phyloP scores from a whole-genome alignment of 2,329 filamentous ascomycete genomes.

The Aspergillus alliaceus region DNA sequence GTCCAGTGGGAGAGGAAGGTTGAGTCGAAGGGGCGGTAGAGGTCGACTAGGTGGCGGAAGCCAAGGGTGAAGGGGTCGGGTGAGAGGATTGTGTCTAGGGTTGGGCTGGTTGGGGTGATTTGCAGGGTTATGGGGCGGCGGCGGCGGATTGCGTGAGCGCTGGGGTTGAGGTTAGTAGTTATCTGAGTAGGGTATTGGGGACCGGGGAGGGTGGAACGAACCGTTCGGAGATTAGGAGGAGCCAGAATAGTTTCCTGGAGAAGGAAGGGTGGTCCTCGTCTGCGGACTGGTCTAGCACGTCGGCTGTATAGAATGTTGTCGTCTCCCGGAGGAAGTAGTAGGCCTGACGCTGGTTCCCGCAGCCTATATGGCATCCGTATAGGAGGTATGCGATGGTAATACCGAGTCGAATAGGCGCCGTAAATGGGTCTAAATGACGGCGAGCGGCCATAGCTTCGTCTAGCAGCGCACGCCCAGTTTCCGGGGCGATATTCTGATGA shows the following conservation, averaged over 20 bases:
- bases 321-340: constrained; percentile 74
- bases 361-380: constrained; percentile 65
- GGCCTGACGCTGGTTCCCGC: constrained; percentile 69
- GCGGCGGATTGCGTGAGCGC: constrained; percentile 63
- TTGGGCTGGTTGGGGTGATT: constrained; percentile 54
- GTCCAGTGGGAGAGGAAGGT: constrained; percentile 66
- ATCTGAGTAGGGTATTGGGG: no score
- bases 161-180: no score
- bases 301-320: constrained; percentile 64
- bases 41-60: constrained; percentile 60
- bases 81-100: constrained; percentile 51
- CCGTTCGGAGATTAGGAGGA: constrained; percentile 66
- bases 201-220: no score
- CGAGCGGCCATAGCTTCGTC: constrained; percentile 26
- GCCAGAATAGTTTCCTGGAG: constrained; percentile 62
- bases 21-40: constrained; percentile 64
- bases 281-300: constrained; percentile 42
- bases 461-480: constrained; percentile 20
- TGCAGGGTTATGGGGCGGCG: constrained; percentile 64
- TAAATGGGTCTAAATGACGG: constrained; percentile 20
- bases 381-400: constrained; percentile 70
- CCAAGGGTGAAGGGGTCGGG: constrained; percentile 56
- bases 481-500: constrained; percentile 1
- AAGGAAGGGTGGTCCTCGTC: constrained; percentile 40
- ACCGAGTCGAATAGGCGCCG: constrained; percentile 21